Evolutionary conservation across 2,329 filamentous ascomycete species (phyloP).

Genomic region (Hansfordia pulvinata): DNA sequence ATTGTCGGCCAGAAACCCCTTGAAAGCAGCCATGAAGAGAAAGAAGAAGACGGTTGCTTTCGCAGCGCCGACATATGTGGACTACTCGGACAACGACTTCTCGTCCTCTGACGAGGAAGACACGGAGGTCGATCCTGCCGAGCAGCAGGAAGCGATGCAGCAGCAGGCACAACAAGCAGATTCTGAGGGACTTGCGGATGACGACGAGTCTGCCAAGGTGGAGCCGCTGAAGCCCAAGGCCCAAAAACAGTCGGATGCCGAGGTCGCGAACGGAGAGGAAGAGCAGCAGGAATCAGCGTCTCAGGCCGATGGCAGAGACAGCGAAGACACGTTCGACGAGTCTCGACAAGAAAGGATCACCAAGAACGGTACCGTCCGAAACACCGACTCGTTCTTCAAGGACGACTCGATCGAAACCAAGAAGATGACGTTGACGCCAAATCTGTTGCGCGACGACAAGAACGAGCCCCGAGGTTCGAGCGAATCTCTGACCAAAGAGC

Average conservation of each 20-base stretch:
- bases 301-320: slow-evolving; percentile 31
- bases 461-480: slow-evolving; percentile 28
- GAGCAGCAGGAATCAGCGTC: too few species aligned
- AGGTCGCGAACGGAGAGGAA: slow-evolving; percentile 20
- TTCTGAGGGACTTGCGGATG: slow-evolving; percentile 15
- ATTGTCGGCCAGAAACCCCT: slow-evolving; percentile 62
- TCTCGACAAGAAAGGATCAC: slow-evolving; percentile 46
- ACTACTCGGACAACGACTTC: slow-evolving; percentile 67
- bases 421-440: slow-evolving; percentile 93
- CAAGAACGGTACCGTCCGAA: slow-evolving; percentile 74
- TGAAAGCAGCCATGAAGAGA: slow-evolving; percentile 73
- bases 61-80: slow-evolving; percentile 70
- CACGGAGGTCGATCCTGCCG: slow-evolving; percentile 31
- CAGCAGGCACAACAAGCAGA: slow-evolving; percentile 13
- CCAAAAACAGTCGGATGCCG: slow-evolving; percentile 23
- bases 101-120: slow-evolving; percentile 72
- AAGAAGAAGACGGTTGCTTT: slow-evolving; percentile 84
- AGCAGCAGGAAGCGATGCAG: slow-evolving; percentile 18
- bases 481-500: slow-evolving; percentile 24
- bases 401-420: slow-evolving; percentile 91
- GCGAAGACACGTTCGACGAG: slow-evolving; percentile 57
- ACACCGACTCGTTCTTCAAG: slow-evolving; percentile 95
- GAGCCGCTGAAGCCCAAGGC: slow-evolving; percentile 38
- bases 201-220: slow-evolving; percentile 40
- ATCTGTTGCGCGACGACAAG: slow-evolving; percentile 79